Conservation (phyloP, 163 green algal species). For the Scenedesmus sp. region DNA sequence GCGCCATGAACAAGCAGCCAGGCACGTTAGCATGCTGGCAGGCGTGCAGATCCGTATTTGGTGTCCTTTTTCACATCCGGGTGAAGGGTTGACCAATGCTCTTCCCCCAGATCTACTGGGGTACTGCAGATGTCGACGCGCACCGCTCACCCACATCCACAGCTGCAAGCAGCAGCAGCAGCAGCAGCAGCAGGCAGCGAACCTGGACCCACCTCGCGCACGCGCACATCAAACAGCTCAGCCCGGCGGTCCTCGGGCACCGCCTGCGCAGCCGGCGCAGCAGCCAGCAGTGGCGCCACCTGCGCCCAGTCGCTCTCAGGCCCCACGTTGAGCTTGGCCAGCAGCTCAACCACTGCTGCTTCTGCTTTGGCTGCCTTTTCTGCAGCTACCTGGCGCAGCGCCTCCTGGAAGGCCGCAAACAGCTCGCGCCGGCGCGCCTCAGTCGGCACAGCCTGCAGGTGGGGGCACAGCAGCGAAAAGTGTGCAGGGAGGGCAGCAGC, state of each 20-base stretch:
- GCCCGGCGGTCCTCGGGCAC: neutral
- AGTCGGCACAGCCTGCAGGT: constrained; percentile 47
- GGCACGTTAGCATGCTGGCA: neutral
- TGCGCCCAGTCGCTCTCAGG: constrained; percentile 29
- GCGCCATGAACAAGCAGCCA: neutral
- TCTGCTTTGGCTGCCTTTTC: neutral
- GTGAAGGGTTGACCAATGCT: too few species aligned
- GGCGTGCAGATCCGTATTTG: too few species aligned
- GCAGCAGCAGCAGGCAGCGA: neutral
- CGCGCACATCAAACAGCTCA: constrained; percentile 37
- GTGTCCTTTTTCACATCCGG: too few species aligned
- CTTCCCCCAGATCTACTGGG: too few species aligned
- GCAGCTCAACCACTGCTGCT: constrained; percentile 3
- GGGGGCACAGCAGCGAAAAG: neutral
- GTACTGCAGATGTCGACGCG: too few species aligned
- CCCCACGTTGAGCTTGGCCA: constrained; percentile 34
- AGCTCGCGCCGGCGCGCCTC: constrained; percentile 53
- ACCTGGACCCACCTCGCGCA: constrained; percentile 31
- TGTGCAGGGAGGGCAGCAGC: too few species aligned
- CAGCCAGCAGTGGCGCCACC: constrained; percentile 12
- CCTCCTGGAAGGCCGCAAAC: constrained; percentile 56
- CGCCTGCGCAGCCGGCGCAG: neutral
- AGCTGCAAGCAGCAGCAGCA: neutral
- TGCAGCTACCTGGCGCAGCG: constrained; percentile 36
- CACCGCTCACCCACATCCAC: neutral